Conservation (phyloP, 352 stramenopile genomes). For the Phytophthora pluvialis region DNA sequence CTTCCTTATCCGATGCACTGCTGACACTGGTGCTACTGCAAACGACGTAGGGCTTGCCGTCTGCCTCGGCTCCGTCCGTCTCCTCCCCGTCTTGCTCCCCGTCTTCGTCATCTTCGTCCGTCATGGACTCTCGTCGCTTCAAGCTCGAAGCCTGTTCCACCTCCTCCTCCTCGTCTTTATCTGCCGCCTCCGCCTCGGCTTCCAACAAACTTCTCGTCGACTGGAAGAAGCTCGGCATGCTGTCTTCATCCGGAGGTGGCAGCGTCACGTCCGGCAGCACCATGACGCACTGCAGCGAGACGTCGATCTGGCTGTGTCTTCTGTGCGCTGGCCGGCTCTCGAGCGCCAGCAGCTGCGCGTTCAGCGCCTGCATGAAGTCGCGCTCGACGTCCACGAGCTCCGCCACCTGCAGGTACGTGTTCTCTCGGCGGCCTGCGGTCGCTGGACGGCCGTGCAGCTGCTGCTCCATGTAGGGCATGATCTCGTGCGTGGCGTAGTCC, state of each 20-base stretch:
- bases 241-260: conserved; percentile 58
- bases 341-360: conserved; percentile 64
- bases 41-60: conserved; percentile 23
- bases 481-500: conserved; percentile 77
- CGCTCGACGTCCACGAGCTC: conserved; percentile 69
- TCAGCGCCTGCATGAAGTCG: conserved; percentile 66
- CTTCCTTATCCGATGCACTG: conserved; percentile 41
- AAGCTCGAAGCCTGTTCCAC: conserved; percentile 2
- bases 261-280: conserved; percentile 82
- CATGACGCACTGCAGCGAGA: conserved; percentile 77
- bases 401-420: conserved; percentile 71
- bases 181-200: conserved; percentile 13
- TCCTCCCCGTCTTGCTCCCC: conserved; percentile 10
- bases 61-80: conserved; percentile 22
- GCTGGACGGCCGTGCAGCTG: conserved; percentile 31
- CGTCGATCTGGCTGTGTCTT: conserved; percentile 77
- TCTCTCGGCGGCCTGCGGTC: conserved; percentile 15
- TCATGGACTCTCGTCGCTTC: conserved; percentile 31
- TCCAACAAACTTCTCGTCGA: conserved; percentile 42
- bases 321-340: conserved; percentile 64
- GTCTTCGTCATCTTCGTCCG: conserved; percentile 42
- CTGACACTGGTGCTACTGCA: conserved; percentile 44
- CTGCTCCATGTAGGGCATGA: conserved; percentile 70
- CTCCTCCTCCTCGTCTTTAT: conserved; percentile 27
- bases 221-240: conserved; percentile 52